phyloP scores from a whole-genome alignment of 768 basidiomycete species.

The Panaeolus papilionaceus region DNA sequence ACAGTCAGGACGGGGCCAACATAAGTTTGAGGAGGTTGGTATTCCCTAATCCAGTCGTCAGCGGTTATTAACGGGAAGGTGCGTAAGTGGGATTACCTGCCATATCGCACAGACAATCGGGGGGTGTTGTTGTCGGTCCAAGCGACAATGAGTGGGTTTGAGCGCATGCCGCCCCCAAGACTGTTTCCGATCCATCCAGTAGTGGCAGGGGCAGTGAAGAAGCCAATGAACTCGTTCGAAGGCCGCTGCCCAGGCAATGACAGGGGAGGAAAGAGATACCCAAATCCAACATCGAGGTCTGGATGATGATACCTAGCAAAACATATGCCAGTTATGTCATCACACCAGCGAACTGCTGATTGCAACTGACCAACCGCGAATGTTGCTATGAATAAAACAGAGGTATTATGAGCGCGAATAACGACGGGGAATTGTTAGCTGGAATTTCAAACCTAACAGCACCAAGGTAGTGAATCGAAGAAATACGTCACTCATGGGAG shows the following conservation, averaged over 20 bases:
- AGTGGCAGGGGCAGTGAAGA: slow-evolving; percentile 19
- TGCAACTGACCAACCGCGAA: neutral
- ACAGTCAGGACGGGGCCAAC: slow-evolving; percentile 19
- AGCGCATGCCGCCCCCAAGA: slow-evolving; percentile 21
- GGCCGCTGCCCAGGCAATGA: neutral
- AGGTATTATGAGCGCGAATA: neutral
- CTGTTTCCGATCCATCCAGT: slow-evolving; percentile 21
- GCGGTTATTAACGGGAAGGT: neutral
- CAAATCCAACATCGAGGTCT: neutral
- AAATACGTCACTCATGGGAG: neutral
- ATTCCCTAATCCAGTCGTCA: slow-evolving; percentile 12
- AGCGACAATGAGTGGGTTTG: slow-evolving; percentile 19
- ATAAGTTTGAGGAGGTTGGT: slow-evolving; percentile 7
- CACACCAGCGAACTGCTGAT: slow-evolving; percentile 9
- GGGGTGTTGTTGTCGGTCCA: slow-evolving; percentile 19
- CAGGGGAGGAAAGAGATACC: slow-evolving; percentile 16
- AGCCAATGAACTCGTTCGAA: slow-evolving; percentile 22
- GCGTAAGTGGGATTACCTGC: neutral
- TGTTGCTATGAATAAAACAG: neutral
- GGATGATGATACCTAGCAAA: neutral
- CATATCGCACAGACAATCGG: slow-evolving; percentile 13
- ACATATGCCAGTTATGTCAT: slow-evolving; percentile 4
- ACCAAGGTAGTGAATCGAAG: neutral
- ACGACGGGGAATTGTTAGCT: neutral
- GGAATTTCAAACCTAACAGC: neutral